Conservation (phyloP, 257 asterid genomes). For the Lavandula angustifolia region DNA sequence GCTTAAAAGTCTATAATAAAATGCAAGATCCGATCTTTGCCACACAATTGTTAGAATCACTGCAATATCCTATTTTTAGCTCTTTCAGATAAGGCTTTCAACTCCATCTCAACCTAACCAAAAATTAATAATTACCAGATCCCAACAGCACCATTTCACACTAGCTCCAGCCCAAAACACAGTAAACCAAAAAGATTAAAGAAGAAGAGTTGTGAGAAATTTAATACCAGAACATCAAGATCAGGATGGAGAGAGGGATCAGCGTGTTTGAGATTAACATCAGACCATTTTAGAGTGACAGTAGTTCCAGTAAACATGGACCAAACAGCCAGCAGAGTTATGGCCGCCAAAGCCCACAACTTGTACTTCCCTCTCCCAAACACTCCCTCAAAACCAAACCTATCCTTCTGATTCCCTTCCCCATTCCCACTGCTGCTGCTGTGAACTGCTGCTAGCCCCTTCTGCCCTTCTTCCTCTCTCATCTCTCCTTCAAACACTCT, state of each 20-base stretch:
- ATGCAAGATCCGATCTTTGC: constrained; percentile 7
- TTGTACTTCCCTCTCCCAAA: constrained; percentile 84
- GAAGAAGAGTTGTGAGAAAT: not conserved
- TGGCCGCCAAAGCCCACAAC: constrained; percentile 85
- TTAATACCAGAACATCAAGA: constrained; percentile 81
- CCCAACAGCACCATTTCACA: constrained; percentile 25
- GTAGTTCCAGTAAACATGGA: constrained; percentile 92
- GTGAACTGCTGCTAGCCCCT: constrained; percentile 35
- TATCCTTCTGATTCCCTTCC: constrained; percentile 56
- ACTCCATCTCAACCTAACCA: not conserved
- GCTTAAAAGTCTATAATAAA: not conserved
- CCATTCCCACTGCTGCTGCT: constrained; percentile 34
- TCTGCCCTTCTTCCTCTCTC: constrained; percentile 75
- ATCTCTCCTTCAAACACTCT: too few species aligned
- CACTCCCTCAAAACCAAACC: constrained; percentile 45
- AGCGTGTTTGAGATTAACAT: constrained; percentile 54
- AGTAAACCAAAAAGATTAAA: not conserved
- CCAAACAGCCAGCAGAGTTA: constrained; percentile 79
- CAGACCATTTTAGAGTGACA: constrained; percentile 79
- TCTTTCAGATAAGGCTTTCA: not conserved
- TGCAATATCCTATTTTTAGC: not conserved
- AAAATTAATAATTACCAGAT: constrained; percentile 24
- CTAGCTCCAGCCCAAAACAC: not conserved
- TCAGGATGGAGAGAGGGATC: constrained; percentile 59
- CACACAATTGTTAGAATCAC: not conserved